Percentiles rank a stretch among this genome's conserved stretches.
phyloP scores from a whole-genome alignment of 371 early-diverging fungal genomes.

The Mucor ambiguus region DNA sequence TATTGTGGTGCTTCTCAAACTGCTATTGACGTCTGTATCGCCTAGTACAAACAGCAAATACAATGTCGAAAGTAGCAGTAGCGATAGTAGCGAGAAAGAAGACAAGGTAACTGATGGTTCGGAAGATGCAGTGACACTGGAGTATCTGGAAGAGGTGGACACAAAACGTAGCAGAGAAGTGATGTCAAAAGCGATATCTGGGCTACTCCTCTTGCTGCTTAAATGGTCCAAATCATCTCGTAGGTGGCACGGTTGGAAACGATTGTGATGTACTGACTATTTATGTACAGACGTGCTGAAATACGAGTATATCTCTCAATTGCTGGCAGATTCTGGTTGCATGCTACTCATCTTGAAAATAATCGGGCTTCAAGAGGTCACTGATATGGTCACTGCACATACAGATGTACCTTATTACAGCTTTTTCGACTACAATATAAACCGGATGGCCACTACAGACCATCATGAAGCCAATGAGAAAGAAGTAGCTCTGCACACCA shows the following conservation, averaged over 20 bases:
- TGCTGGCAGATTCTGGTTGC: conserved; percentile 82
- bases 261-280: neutral
- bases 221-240: conserved; percentile 75
- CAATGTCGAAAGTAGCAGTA: conserved; percentile 1
- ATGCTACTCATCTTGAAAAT: conserved; percentile 78
- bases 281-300: conserved; percentile 59
- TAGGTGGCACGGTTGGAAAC: conserved; percentile 29
- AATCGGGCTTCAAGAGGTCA: conserved; percentile 73
- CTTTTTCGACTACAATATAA: conserved; percentile 19
- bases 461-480: conserved; percentile 10
- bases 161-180: conserved; percentile 68
- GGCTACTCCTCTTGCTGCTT: conserved; percentile 66
- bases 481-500: conserved; percentile 18
- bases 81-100: neutral
- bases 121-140: neutral
- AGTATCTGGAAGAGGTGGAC: conserved; percentile 52
- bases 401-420: conserved; percentile 64
- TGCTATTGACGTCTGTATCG: conserved; percentile 40
- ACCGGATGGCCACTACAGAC: neutral
- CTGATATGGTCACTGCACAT: conserved; percentile 48
- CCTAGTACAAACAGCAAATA: neutral
- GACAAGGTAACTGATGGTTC: neutral
- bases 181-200: conserved; percentile 76
- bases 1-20: conserved; percentile 47
- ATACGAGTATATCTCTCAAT: conserved; percentile 76